phyloP scores from a whole-genome alignment of 495 filamentous ascomycete genomes.

The Penicillium desertorum region DNA sequence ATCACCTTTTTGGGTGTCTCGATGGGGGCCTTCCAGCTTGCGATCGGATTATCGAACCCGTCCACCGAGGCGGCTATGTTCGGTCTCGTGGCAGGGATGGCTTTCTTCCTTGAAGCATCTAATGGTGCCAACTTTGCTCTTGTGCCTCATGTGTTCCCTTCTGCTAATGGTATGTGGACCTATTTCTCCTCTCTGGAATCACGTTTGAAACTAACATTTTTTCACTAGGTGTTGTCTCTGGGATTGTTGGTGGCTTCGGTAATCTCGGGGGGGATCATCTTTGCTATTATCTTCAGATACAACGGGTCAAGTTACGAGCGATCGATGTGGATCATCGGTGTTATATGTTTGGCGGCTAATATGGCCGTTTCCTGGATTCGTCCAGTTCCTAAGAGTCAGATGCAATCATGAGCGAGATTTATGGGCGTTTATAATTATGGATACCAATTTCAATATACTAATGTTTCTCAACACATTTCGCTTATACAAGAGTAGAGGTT shows the following conservation, averaged over 20 bases:
- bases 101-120: constrained; percentile 78
- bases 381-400: constrained; percentile 55
- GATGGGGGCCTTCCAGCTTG: constrained; percentile 65
- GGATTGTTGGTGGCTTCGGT: constrained; percentile 73
- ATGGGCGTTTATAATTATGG: not conserved
- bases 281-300: constrained; percentile 84
- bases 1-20: constrained; percentile 61
- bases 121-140: constrained; percentile 87
- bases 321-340: constrained; percentile 78
- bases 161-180: constrained; percentile 58
- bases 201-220: not conserved
- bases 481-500: not conserved
- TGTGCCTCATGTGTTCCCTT: constrained; percentile 80
- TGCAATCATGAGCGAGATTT: constrained; percentile 9
- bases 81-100: constrained; percentile 70
- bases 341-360: constrained; percentile 69
- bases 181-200: not conserved
- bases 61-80: constrained; percentile 65
- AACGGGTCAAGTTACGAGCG: constrained; percentile 62
- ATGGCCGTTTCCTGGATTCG: constrained; percentile 68
- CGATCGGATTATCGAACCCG: constrained; percentile 67
- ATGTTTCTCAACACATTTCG: not conserved
- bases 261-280: constrained; percentile 83
- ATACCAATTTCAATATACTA: not conserved
- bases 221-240: constrained; percentile 63